Base-by-base conservation (phyloP, 331 rosid species). In the Acacia pycnantha region DNA sequence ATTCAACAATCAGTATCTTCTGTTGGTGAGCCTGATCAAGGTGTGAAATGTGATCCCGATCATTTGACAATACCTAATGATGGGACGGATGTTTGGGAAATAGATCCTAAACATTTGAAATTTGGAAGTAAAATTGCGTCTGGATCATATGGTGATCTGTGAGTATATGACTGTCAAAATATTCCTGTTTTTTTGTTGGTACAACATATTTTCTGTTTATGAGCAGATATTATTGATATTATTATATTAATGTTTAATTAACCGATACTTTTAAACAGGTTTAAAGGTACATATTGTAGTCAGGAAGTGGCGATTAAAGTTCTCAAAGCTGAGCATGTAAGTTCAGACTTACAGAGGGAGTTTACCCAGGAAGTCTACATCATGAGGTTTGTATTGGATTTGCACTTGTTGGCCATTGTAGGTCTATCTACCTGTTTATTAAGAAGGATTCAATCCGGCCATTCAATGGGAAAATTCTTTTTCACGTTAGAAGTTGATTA, bases 81-180 rank as follows among this genome's bases (percentile, higher is more conserved):
- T 81, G 99, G 97, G 79, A 92, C 86, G 27, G 98, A 96, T 86
- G 99, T 96, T 84, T 96, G 99, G 98, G 99, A 96, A 85, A 90
- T 96, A 85, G 91, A 94, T 89, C 92, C 94, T 67, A 90, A 83
- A 69, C 94, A 88, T 85, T 85, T 96, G 89, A 88, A 82, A 78
- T 91, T 88, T 76, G 98, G 93, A 87, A 87, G 88, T 82, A 89
- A 91, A 88, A 89, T 94, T 86, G 98, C 97, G 74, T 91, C 98
- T 67, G 99, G 98, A 44, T 94, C 99, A 74, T 94, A 93, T 77
- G 97, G 99, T 26, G 95, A 92, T 87, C 85, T 96, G 99, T 96
- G 90, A 92, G 99, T 94, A 73, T 26, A 26, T 59, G 78, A 56
- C 79, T 11, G 33, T 71, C 18, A 6, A 51, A 67, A 62, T 27